Percentiles rank a stretch among this genome's conserved stretches.
Conservation (phyloP, 2,329 filamentous ascomycete species). For the Penicillium sp. region DNA sequence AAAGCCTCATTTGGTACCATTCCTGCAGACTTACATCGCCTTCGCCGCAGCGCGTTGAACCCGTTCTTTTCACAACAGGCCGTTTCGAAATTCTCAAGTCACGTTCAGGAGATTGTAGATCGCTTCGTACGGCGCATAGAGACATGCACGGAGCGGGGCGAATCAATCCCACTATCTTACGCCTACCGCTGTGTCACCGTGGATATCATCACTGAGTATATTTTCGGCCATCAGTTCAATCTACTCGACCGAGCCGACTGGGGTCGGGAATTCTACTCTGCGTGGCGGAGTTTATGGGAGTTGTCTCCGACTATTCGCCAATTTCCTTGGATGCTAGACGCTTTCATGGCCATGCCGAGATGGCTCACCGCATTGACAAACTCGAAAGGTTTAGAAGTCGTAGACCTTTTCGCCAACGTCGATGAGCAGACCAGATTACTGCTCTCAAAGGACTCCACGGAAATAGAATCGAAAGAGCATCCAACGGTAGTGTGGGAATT, state of each 20-base stretch:
- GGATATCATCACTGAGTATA: conserved; percentile 14
- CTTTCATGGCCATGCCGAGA: conserved; percentile 13
- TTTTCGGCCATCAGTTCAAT: conserved; percentile 12
- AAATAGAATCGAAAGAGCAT: conserved; percentile 8
- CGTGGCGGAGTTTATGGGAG: conserved; percentile 13
- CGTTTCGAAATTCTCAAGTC: conserved; percentile 20
- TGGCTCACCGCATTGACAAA: conserved; percentile 13
- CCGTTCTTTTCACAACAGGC: conserved; percentile 21
- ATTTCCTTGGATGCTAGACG: conserved; percentile 10
- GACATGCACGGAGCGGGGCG: conserved; percentile 15
- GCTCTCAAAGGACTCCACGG: neutral
- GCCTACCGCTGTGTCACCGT: conserved; percentile 14
- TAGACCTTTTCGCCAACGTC: conserved; percentile 10
- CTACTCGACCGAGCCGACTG: conserved; percentile 11
- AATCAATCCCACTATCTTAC: conserved; percentile 4
- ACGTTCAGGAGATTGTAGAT: conserved; percentile 28
- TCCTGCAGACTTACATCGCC: conserved; percentile 29
- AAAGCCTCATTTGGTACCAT: conserved; percentile 29
- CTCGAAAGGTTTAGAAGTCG: conserved; percentile 12
- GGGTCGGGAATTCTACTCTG: conserved; percentile 11
- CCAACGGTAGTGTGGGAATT: conserved; percentile 11
- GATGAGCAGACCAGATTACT: conserved; percentile 9
- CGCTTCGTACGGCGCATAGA: conserved; percentile 15
- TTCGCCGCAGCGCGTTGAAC: conserved; percentile 18
- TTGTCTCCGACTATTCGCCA: conserved; percentile 13